Evolutionary conservation across 2,329 filamentous ascomycete genomes (phyloP).

Genomic region (Penicillium sp.): DNA sequence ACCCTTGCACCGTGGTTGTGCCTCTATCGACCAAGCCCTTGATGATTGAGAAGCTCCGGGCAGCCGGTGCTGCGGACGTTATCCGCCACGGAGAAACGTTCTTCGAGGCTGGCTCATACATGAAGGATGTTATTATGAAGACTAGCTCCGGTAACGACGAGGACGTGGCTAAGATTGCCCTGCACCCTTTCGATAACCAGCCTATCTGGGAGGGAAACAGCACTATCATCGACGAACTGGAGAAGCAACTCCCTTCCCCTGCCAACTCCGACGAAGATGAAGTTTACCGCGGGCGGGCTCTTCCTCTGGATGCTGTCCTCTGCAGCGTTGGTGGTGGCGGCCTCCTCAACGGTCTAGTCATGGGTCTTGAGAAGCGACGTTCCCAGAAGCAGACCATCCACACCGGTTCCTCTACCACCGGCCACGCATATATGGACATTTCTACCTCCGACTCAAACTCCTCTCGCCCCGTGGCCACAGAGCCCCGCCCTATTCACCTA

Average conservation of each 20-base stretch:
- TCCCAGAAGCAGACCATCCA: conserved; percentile 40
- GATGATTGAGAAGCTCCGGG: conserved; percentile 74
- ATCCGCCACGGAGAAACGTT: conserved; percentile 72
- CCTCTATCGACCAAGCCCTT: conserved; percentile 68
- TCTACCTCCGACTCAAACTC: conserved; percentile 14
- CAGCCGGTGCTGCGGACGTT: conserved; percentile 69
- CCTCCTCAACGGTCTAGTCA: conserved; percentile 75
- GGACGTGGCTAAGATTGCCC: conserved; percentile 48
- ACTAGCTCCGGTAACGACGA: conserved; percentile 32
- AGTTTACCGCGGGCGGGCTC: conserved; percentile 35
- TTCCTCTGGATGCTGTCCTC: conserved; percentile 70
- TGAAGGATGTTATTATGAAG: conserved; percentile 60
- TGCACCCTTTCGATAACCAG: conserved; percentile 54
- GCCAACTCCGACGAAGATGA: conserved; percentile 41
- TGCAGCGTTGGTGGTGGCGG: conserved; percentile 84
- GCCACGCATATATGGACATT: conserved; percentile 27
- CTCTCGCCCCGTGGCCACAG: conserved; percentile 20
- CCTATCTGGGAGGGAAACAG: conserved; percentile 55
- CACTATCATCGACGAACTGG: conserved; percentile 53
- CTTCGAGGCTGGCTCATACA: conserved; percentile 71
- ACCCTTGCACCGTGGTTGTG: conserved; percentile 76
- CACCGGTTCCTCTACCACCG: conserved; percentile 18
- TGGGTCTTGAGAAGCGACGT: conserved; percentile 64
- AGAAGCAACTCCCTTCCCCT: conserved; percentile 46
- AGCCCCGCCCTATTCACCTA: conserved; percentile 55